Conservation (phyloP, 805 yeast species). For the Metschnikowia continentalis region DNA sequence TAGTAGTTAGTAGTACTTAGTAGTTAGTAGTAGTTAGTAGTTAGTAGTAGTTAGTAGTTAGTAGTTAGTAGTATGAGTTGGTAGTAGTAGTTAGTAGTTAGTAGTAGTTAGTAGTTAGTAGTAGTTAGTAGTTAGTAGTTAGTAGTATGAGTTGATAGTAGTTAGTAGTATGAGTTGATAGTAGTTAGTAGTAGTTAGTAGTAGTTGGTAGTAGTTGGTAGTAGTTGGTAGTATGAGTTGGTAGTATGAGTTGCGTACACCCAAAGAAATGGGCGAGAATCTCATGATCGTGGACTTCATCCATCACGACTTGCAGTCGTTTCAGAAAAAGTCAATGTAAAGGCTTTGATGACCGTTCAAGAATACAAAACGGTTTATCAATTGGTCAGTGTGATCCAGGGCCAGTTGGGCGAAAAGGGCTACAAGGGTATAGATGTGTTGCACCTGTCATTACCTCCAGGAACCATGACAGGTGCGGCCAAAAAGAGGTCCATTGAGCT, state of each 20-base stretch:
- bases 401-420: slow-evolving; percentile 38
- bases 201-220: too few relatives aligned
- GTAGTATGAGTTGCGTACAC: slow-evolving; percentile 70
- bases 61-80: too few relatives aligned
- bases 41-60: too few relatives aligned
- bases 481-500: slow-evolving; percentile 88
- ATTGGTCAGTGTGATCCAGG: slow-evolving; percentile 83
- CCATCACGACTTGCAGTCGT: slow-evolving; percentile 78
- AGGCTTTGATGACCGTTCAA: slow-evolving; percentile 84
- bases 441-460: slow-evolving; percentile 84
- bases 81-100: too few relatives aligned
- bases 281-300: slow-evolving; percentile 95
- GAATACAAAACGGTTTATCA: slow-evolving; percentile 91
- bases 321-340: slow-evolving; percentile 63
- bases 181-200: too few relatives aligned
- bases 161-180: too few relatives aligned
- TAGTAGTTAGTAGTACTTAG: too few relatives aligned
- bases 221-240: too few relatives aligned
- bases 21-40: too few relatives aligned
- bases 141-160: too few relatives aligned
- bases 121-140: too few relatives aligned
- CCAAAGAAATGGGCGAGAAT: slow-evolving; percentile 93
- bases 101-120: too few relatives aligned
- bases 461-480: slow-evolving; percentile 99
- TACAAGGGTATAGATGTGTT: slow-evolving; percentile 77